Evolutionary conservation across 2,329 filamentous ascomycete genomes (phyloP), one percentile per base, ranked within the genome.

Genomic region (Fusarium euwallaceae): DNA sequence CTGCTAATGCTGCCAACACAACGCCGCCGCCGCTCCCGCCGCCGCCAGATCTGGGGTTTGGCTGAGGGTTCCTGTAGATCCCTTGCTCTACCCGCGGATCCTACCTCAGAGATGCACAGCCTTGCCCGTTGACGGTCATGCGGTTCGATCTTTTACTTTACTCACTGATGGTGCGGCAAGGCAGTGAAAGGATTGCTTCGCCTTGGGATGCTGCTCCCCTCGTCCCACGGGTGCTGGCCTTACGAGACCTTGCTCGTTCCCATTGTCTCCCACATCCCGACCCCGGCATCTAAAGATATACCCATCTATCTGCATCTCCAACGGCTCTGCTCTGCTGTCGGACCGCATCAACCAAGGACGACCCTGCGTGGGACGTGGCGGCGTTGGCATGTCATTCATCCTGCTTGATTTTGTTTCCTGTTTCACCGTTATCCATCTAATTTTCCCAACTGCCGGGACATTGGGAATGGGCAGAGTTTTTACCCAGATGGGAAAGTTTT

Each of bases 21-120:
- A 62, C 68, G 56, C 69, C 61, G 73, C 58, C 55, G 37, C 64
- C 58, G 43, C 55, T 59, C 55, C 55, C 55, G 55, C 61, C 63
- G 70, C 67, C 70, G 66, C 63, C 65, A 76, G 76, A 78, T 78
- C 76, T 78, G 72, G 71, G 71, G 71, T 73, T 74, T 64, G 67
- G 53, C 51, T 41, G 71, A 74, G 73, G 72, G 76, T 78, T 78
- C 76, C 76, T 78, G 76, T 76, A 78, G 74, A 77, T 73, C 67
- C 63, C 43, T 48, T 48, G 43, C 43, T 48, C 12, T 48, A 48
- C 43, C 43, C 43, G 43, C 43, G 43, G 43, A 48, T 48, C 43
- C 43, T 20, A 48, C 43, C 43, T 48, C 14, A 14, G 24, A 43
- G 56, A 60, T 29, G 56, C 60, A 73, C 67, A 62, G 59, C 62